Base-by-base conservation (phyloP, 1,139 yeast genomes). In the Zygosaccharomyces pseudobailii region DNA sequence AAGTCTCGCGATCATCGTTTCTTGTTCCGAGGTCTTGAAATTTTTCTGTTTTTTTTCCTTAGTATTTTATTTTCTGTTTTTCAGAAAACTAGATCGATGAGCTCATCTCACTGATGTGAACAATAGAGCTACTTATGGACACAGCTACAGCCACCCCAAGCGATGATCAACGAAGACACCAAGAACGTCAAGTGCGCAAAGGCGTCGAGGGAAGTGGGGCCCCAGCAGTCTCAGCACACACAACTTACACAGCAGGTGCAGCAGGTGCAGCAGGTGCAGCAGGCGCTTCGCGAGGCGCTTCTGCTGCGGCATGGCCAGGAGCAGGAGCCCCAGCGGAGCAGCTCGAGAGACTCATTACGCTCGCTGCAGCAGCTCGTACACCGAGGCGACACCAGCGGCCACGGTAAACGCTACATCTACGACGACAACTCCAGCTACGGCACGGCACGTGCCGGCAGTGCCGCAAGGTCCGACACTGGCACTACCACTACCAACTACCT, bases 341-440 rank as follows among this genome's bases (percentile, higher is more conserved):
- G 36, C 25, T 57, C 61, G 5, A 47, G 50, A 47, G 61, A 57
- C 47, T 56, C 59, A n/a, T 34, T 56, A 25, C 40, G 55, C 4
- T 55, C 59, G 20, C 36, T 56, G 32, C 57, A 55, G 34, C 48
- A 50, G 34, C 41, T 51, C 9, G 48, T 43, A 9, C 23, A 20
- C 22, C 30, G 46, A 35, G 37, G 43, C 42, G 35, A 24, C 27
- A 34, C 46, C 36, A 22, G 41, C 42, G 13, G 47, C 38, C 17
- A 35, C 25, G 40, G 45, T 33, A 40, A 36, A 50, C 45, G 17
- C 23, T 46, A 39, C 28, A 43, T 46, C 4, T n/a, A 37, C 9
- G 45, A 46, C 19, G 54, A 52, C 37, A 17, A 20, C 6, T 43
- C 46, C 31, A 38, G 38, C 7, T 36, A 36, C 31, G 23, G 37